Base-by-base conservation (phyloP, 2,329 filamentous ascomycete species). In the Microdochium nivale region DNA sequence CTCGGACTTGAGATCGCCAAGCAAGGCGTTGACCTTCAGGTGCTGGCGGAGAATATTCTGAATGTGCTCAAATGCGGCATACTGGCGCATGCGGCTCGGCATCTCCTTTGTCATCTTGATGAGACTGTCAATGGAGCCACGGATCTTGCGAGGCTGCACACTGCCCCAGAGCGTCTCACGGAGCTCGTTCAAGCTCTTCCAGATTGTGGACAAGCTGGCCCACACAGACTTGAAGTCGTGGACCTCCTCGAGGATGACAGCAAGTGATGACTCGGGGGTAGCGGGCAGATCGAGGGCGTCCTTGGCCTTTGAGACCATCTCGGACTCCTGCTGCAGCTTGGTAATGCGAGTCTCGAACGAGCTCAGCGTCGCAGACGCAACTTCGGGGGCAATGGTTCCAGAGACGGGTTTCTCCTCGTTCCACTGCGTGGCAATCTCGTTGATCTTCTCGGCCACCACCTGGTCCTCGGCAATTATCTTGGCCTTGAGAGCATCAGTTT, bases 51-150 rank as follows among this genome's bases (percentile, higher is more conserved):
- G 80, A 27, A 95, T 88, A 56, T 83, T 90, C 66, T 99, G 95
- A 37, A 99, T 90, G 64, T 99, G 92, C 69, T 99, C 95, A 65
- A 99, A 99, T n/a, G 95, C 95, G 60, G 95, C 92, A 68, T 99
- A 99, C 65, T 99, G 95, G 54, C 95, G 86, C 92, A 99, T 97
- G 54, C 94, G 86, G 69, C 90, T 96, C 0, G 95, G 94, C 94
- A 99, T 97, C 56, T 97, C 92, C 72, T 96, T 97, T 33, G 91
- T 97, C 80, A 95, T 95, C 75, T 96, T 96, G 67, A 97, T 89
- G 50, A 97, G 79, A 48, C 87, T 86, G 63, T 99, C 92, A 49
- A 99, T 85, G 55, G 89, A 88, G 60, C 88, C 82, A 35, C 94
- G 84, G 53, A 99, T 83, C 71, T 97, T 99, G 56, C 94, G 83